Evolutionary conservation across 164 flowering plant genomes (phyloP), one percentile per base, ranked within the genome.

Genomic region (Dillenia turbinata): DNA sequence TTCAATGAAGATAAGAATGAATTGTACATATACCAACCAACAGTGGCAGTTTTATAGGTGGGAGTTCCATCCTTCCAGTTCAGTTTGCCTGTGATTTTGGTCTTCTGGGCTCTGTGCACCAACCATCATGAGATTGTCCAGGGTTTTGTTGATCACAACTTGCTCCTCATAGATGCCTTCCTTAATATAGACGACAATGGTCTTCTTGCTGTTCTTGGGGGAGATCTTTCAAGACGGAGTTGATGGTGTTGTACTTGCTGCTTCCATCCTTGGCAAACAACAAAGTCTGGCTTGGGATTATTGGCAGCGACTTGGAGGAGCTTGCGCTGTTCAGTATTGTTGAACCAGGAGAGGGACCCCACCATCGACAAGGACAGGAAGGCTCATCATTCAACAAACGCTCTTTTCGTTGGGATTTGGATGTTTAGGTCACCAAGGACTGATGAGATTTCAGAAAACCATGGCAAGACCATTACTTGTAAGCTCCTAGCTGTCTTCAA

Each of bases 211-310:
- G 15, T 74, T 55, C 59, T 48, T 44, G 0, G 81, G n/a, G 83
- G 9, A 80, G 64, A 1, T 47, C 24, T 0, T 22, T 2, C 22
- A 85, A 13, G 1, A 82, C 83, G n/a, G 67, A 81, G 1, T 22
- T 62, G 26, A 85, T 75, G 48, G 82, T 83, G 50, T 17, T 75
- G 74, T 13, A 78, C 10, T 82, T 22, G 2, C 88, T 88, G 12
- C 71, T 64, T 11, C 90, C 90, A 33, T 85, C 90, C 73, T 83
- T 49, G 9, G 90, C 90, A 10, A n/a, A 85, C 81, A 24, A 78
- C 77, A 1, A 75, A 54, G 55, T 81, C 56, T 5, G 89, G 69
- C 54, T 70, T 70, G 24, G 69, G 10, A 1, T 12, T 40, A 0
- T 49, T 47, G 0, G 60, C 8, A 0, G 47, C 0, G 1, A 65